Evolutionary conservation across 2,329 filamentous ascomycete species (phyloP).

Genomic region (Pseudofabraea citricarpa): DNA sequence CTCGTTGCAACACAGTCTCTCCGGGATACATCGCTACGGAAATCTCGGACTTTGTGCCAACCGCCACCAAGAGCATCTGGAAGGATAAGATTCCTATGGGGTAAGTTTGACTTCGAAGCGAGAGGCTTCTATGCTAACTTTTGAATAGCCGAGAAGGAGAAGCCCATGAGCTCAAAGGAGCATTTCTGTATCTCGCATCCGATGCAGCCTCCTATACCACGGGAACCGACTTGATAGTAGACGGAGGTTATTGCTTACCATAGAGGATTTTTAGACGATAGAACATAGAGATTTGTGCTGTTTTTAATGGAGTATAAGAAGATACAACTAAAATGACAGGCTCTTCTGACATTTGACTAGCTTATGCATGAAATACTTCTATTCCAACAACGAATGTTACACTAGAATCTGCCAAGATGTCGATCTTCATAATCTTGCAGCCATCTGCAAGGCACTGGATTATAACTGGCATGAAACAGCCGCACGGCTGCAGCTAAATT

Average conservation of each 20-base stretch:
- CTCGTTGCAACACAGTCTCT: conserved; percentile 66
- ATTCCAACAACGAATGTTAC: too few species aligned
- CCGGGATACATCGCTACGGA: conserved; percentile 75
- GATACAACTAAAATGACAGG: not conserved
- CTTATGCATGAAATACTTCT: too few species aligned
- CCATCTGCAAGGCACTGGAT: too few species aligned
- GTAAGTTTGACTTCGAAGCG: conserved; percentile 14
- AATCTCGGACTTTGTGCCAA: conserved; percentile 59
- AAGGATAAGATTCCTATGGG: conserved; percentile 77
- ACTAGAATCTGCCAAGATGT: too few species aligned
- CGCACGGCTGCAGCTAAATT: too few species aligned
- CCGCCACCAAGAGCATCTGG: conserved; percentile 68
- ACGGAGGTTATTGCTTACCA: conserved; percentile 64
- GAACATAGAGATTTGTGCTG: not conserved
- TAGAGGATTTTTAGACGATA: conserved; percentile 24
- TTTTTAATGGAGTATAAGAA: not conserved
- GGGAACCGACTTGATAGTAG: conserved; percentile 67
- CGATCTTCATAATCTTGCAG: too few species aligned
- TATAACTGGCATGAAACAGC: too few species aligned
- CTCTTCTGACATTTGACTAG: too few species aligned
- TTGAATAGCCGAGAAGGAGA: conserved; percentile 57
- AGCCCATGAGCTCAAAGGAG: conserved; percentile 73
- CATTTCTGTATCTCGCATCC: conserved; percentile 75
- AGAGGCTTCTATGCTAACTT: too few species aligned
- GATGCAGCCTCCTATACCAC: conserved; percentile 83